Evolutionary conservation across 169 alveolate genomes (phyloP), one percentile per base, ranked within the genome.

Genomic region (Besnoitia besnoiti): DNA sequence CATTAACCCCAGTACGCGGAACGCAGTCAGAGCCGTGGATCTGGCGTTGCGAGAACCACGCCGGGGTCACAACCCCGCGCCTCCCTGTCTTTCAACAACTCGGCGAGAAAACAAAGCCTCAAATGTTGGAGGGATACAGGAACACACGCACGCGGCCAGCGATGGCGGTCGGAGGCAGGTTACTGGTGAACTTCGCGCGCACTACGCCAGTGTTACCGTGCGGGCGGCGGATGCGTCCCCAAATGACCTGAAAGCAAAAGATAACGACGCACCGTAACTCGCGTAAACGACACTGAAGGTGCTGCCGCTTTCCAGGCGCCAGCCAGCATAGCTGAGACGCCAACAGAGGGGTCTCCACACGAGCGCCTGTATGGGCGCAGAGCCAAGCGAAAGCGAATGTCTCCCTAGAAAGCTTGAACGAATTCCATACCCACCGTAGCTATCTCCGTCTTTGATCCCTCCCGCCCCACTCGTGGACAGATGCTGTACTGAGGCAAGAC

Each of bases 121-220:
- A 98, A 89, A 97, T 96, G 93, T 96, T 96, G 93, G 99, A 98
- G 51, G 99, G 99, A 96, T 98, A 99, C 91, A 98, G 97, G 97
- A 98, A 97, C 90, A 99, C 99, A 95, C 99, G 97, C 67, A 98
- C 99, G 93, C 96, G 97, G 89, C 98, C 97, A 50, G 99, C 99
- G 94, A 98, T 98, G 77, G 99, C 99, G 90, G 96, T 96, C 39
- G 99, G 99, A 67, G 99, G 99, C 80, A 99, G 97, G 96, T 98
- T 98, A 95, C 94, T 97, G 92, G 96, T 95, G 96, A 99, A 99
- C 94, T 96, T 97, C 50, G 99, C 99, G 89, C 99, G 97, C 50
- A 98, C 99, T 35, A 97, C 98, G 59, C 99, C 99, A 90, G 99
- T 98, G 96, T 97, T 98, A 85, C 99, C 99, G 94, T 99, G 99